Conservation (phyloP, 1,284 basidiomycete species). For the Cryptococcus jaspeensis region DNA sequence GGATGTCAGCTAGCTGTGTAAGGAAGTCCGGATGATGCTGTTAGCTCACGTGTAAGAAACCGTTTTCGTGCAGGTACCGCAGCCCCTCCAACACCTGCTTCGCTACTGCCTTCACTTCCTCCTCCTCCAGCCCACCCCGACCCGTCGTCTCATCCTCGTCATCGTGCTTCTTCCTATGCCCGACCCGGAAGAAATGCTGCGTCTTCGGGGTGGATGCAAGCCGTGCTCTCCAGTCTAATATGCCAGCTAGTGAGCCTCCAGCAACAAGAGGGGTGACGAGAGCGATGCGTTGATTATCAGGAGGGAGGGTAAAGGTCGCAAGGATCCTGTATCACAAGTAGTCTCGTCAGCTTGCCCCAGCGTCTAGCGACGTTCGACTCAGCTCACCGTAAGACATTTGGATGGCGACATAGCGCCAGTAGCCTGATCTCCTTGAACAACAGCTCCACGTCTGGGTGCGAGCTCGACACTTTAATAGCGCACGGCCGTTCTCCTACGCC, state of each 20-base stretch:
- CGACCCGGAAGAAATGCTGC: slow-evolving; percentile 10
- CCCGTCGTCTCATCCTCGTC: background rate
- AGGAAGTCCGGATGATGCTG: no score
- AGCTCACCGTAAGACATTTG: slow-evolving; percentile 41
- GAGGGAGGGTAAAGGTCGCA: slow-evolving; percentile 43
- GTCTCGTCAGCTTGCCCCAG: background rate
- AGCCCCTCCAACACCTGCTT: slow-evolving; percentile 85
- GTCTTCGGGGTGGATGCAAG: slow-evolving; percentile 8
- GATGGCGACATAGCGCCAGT: slow-evolving; percentile 39
- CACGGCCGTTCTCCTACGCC: slow-evolving; percentile 19
- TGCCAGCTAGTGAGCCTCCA: slow-evolving; percentile 42
- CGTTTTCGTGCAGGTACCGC: slow-evolving; percentile 80
- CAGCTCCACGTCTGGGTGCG: slow-evolving; percentile 33
- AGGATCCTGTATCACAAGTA: slow-evolving; percentile 26
- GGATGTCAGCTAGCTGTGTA: background rate
- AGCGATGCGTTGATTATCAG: slow-evolving; percentile 39
- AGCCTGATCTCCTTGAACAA: slow-evolving; percentile 37
- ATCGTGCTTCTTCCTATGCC: slow-evolving; percentile 4
- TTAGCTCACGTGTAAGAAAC: slow-evolving; percentile 75
- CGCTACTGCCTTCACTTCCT: slow-evolving; percentile 52
- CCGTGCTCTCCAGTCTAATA: slow-evolving; percentile 38
- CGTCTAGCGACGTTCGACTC: background rate
- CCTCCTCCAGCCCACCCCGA: slow-evolving; percentile 32
- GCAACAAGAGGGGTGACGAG: slow-evolving; percentile 43
- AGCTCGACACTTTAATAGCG: slow-evolving; percentile 44